phyloP scores from a whole-genome alignment of 2,329 filamentous ascomycete species.

The Aureobasidium sp. region DNA sequence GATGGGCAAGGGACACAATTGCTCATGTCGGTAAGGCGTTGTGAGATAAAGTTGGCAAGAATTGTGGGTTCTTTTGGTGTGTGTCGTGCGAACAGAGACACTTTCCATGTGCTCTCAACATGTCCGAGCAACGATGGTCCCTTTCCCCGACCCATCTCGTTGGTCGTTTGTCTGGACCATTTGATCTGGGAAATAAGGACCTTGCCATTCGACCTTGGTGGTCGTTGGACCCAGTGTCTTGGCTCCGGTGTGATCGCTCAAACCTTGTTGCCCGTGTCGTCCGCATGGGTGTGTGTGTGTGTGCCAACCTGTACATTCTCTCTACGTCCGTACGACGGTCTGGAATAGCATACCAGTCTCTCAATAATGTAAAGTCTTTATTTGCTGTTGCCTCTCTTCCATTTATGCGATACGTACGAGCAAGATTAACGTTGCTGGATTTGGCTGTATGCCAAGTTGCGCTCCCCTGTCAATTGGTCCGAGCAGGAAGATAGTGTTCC shows the following conservation, averaged over 20 bases:
- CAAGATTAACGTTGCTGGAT: neutral
- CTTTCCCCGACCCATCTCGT: constrained; percentile 1
- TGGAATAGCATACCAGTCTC: neutral
- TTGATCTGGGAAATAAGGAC: neutral
- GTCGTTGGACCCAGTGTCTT: neutral
- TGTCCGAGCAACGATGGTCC: constrained; percentile 5
- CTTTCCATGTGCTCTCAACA: constrained; percentile 12
- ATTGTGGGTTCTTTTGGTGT: neutral
- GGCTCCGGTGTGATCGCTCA: constrained; percentile 6
- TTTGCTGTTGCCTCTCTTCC: neutral
- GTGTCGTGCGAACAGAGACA: neutral
- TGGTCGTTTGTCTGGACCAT: constrained; percentile 4
- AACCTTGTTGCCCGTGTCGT: constrained; percentile 5
- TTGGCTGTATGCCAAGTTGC: neutral
- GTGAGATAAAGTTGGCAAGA: neutral
- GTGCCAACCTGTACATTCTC: neutral
- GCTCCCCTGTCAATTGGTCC: neutral
- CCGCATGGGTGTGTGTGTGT: neutral
- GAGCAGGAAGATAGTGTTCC: neutral
- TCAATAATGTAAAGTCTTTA: neutral
- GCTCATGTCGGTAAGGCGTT: neutral
- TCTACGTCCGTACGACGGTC: neutral
- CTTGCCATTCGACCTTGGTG: neutral
- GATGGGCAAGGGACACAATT: neutral
- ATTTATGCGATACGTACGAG: neutral